Conservation (phyloP, 2,329 filamentous ascomycete species). For the Verticillium zaregamsianum region DNA sequence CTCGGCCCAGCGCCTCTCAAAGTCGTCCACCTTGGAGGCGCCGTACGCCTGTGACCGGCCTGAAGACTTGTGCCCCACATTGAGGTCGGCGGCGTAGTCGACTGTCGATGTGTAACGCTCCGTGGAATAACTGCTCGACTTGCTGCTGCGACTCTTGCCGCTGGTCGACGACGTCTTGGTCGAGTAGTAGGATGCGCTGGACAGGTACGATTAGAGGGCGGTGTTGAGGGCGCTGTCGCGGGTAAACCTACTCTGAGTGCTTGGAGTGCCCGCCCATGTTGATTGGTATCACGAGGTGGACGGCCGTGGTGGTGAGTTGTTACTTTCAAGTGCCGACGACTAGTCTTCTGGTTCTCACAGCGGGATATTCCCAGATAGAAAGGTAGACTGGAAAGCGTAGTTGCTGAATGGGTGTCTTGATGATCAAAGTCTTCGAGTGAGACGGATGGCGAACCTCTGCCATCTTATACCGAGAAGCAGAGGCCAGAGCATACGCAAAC, state of each 20-base stretch:
- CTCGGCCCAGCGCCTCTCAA: neutral
- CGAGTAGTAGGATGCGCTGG: neutral
- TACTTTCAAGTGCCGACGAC: no score
- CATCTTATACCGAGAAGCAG: neutral
- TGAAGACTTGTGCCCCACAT: neutral
- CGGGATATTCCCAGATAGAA: no score
- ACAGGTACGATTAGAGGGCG: neutral
- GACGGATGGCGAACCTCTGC: no score
- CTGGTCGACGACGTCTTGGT: neutral
- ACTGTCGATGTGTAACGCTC: neutral
- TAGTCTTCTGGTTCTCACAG: no score
- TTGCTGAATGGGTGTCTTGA: no score
- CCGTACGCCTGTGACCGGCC: neutral
- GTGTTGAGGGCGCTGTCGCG: neutral
- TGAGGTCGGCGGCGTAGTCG: neutral
- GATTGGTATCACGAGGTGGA: no score
- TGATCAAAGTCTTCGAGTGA: no score
- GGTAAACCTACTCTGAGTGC: neutral
- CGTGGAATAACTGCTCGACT: neutral
- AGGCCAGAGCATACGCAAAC: neutral
- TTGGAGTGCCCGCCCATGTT: neutral
- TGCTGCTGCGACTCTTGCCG: neutral
- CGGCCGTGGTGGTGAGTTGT: no score
- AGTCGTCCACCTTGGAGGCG: neutral
- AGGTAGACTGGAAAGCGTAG: no score